Percentiles rank a stretch among this genome's conserved stretches.
phyloP scores from a whole-genome alignment of 2,329 filamentous ascomycete species.

The Neofusicoccum parvum region DNA sequence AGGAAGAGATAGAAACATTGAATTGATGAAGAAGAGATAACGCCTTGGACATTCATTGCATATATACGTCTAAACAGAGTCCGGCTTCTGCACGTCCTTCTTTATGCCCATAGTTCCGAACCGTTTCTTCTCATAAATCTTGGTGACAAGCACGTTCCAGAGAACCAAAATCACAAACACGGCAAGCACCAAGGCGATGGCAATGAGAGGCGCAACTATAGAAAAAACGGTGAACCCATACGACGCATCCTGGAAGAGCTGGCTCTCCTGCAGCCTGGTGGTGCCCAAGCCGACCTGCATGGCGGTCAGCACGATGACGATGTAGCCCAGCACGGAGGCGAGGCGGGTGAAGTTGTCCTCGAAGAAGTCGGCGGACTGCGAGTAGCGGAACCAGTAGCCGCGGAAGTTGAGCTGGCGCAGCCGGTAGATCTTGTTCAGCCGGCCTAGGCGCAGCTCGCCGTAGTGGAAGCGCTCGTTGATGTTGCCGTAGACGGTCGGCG shows the following conservation, averaged over 20 bases:
- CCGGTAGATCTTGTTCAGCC: slow-evolving; percentile 9
- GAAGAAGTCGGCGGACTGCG: background rate
- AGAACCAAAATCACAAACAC: background rate
- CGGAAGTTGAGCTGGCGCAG: background rate
- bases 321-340: background rate
- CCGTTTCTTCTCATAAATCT: background rate
- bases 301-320: slow-evolving; percentile 1
- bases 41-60: no score
- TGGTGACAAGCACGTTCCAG: background rate
- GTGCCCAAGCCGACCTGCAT: slow-evolving; percentile 15
- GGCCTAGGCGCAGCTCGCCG: slow-evolving; percentile 3
- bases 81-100: no score
- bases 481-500: no score
- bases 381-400: background rate
- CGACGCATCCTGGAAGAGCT: background rate
- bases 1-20: background rate
- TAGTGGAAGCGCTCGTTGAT: slow-evolving; percentile 12
- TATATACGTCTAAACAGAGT: no score
- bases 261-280: background rate
- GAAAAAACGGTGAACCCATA: slow-evolving; percentile 10
- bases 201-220: background rate
- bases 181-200: background rate
- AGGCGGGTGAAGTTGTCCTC: background rate
- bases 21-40: background rate
- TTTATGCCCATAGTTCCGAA: background rate